Conservation (phyloP, 2,329 filamentous ascomycete genomes). For the Fusarium gaditjirri region DNA sequence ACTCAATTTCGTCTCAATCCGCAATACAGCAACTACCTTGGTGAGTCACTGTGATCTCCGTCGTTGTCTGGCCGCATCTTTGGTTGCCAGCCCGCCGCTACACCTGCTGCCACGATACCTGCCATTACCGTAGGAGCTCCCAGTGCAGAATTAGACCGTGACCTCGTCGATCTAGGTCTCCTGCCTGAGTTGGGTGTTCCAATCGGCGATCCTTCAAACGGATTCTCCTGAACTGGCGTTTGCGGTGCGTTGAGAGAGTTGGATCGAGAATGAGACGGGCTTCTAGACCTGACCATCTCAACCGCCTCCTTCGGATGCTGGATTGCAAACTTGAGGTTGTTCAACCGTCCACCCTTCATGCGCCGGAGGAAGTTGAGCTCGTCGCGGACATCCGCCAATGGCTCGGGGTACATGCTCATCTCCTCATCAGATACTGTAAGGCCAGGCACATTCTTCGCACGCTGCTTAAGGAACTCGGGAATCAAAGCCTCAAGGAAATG, state of each 20-base stretch:
- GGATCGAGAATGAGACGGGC: constrained; percentile 71
- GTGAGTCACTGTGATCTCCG: constrained; percentile 37
- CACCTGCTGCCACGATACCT: constrained; percentile 81
- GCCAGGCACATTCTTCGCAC: constrained; percentile 59
- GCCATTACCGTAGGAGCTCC: constrained; percentile 83
- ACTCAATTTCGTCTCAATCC: neutral
- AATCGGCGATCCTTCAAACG: constrained; percentile 57
- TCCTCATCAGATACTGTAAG: constrained; percentile 74
- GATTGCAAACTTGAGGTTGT: constrained; percentile 82
- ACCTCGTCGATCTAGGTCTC: constrained; percentile 74
- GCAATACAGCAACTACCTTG: constrained; percentile 40
- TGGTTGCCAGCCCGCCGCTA: constrained; percentile 81
- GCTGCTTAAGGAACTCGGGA: constrained; percentile 63
- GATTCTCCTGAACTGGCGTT: constrained; percentile 71
- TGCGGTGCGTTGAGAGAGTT: constrained; percentile 70
- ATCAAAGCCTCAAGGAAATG: constrained; percentile 66
- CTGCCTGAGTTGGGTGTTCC: constrained; percentile 70
- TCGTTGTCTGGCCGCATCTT: constrained; percentile 52
- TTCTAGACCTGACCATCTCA: constrained; percentile 66
- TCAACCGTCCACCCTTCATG: constrained; percentile 83
- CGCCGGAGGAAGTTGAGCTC: constrained; percentile 84
- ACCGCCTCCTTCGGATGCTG: constrained; percentile 79
- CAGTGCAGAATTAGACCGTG: constrained; percentile 75
- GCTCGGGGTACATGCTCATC: constrained; percentile 75
- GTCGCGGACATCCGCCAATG: constrained; percentile 79